Percentiles rank a stretch among this genome's conserved stretches.
Conservation (phyloP, 345 rosid species). For the Cardamine occulta region DNA sequence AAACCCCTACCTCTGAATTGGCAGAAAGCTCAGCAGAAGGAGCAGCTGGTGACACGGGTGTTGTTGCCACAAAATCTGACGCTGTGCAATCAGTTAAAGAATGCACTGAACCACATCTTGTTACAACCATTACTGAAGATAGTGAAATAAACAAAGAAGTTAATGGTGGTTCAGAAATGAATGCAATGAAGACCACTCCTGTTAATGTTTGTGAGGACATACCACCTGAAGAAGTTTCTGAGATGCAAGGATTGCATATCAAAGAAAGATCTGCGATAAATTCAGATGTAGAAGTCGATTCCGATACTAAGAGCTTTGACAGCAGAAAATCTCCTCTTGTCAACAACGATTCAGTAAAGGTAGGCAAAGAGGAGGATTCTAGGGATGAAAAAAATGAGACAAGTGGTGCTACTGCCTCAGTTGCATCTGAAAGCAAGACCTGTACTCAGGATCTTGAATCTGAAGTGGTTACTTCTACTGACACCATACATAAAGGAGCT, state of each 20-base stretch:
- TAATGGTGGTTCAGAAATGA: constrained; percentile 19
- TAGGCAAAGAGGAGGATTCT: background rate
- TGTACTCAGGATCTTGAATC: constrained; percentile 34
- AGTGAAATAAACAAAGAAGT: constrained; percentile 37
- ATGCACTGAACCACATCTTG: constrained; percentile 27
- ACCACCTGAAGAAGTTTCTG: constrained; percentile 30
- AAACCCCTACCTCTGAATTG: constrained; percentile 33
- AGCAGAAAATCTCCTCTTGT: background rate
- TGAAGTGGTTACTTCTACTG: constrained; percentile 34
- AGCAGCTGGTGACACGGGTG: constrained; percentile 24
- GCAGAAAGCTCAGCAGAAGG: constrained; percentile 31
- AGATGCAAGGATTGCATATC: constrained; percentile 4
- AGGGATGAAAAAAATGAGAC: background rate
- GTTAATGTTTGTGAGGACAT: constrained; percentile 27
- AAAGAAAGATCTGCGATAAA: constrained; percentile 27
- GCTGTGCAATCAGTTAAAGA: constrained; percentile 26
- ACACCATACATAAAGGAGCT: constrained; percentile 28
- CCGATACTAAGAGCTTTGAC: background rate
- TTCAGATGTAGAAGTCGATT: constrained; percentile 18
- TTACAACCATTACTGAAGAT: constrained; percentile 12
- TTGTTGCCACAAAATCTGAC: constrained; percentile 26
- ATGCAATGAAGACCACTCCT: constrained; percentile 16
- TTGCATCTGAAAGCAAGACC: constrained; percentile 35
- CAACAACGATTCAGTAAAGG: background rate
- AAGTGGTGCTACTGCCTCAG: constrained; percentile 12